Base-by-base conservation (phyloP, 805 yeast species). In the Candida nitratophila region DNA sequence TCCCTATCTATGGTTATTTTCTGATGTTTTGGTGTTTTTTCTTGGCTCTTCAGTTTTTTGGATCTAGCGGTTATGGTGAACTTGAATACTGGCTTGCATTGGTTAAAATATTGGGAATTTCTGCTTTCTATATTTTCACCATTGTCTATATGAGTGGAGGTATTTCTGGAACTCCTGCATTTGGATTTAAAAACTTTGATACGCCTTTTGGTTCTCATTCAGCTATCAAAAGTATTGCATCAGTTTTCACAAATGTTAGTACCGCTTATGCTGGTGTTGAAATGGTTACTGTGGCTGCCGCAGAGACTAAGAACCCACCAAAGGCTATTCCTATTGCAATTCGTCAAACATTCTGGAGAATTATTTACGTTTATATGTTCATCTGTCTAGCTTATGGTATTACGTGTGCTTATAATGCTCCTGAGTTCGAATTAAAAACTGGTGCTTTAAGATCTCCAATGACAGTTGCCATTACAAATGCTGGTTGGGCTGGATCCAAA, bases 261-360 rank as follows among this genome's bases (percentile, higher is more conserved):
- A 76, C 81, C 3, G 77, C 77, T 50, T 77, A 76, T 49, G 68
- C 77, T 14, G 81, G 83, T 14, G 71, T 77, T 2, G 83, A 77
- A 51, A 63, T 72, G 12, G 71, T 76, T 30, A 80, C 79, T 21
- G 62, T 77, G 33, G 71, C 79, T 19, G 81, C 82, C 1, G 73
- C 77, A 27, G 83, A 77, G 50, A 65, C 78, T 4, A 68, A 70
- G 47, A 75, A 77, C 51, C 83, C 83, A 1, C 56, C 69, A 35
- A 66, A 61, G 37, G 74, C 78, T 14, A 68, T 77, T 48, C 83
- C 83, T 2, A 61, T 60, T 27, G 81, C 79, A 6, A 74, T 77
- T 40, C 66, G 74, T 46, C 78, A 76, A 40, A 76, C 79, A 0
- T 71, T 79, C 44, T 70, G 70, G 67, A 66, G 83, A 45, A 79